Base-by-base conservation (phyloP, 495 filamentous ascomycete genomes). In the Penicillium goetzii region DNA sequence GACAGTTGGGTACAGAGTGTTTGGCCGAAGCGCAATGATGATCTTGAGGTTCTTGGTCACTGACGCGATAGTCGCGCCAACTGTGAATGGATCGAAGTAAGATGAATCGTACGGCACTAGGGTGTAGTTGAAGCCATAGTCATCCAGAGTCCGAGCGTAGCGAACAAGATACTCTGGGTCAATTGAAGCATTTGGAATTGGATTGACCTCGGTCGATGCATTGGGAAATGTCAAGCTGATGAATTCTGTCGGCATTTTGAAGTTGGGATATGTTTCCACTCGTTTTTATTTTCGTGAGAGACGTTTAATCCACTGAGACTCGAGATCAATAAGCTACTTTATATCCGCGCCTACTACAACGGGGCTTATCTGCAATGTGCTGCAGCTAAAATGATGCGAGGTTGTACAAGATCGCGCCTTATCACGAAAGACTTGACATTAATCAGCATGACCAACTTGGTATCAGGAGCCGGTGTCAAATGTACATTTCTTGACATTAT, bases 1-100 rank as follows among this genome's bases (percentile, higher is more conserved):
- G 7, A 85, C 82, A 14, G 83, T 85, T 26, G 83, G 83, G 56
- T 83, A 83, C 2, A 84, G 63, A 0, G 83, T 85, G 67, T 85
- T 85, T 15, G 83, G 83, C 0, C 82, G 79, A n/a, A 85, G 76
- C 0, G 83, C 83, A 57, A 85, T 84, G 68, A 85, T 85, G 34
- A 85, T 69, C 61, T 84, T 85, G 59, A 85, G 62, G 15, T 84
- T 80, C 56, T 84, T 83, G 45, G 83, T 85, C 32, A 68, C 74
- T 0, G 83, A 69, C 0, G 78, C 76, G 59, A 85, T 84, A 36
- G 82, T 85, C 2, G 83, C 80, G 33, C 78, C 83, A 33, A 77
- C 68, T 3, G 83, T 85, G 58, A 76, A 85, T 2, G 83, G 83
- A 62, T 85, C 83, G 58, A 74, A 83, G 40, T 64, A 81, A 7